Percentiles rank a stretch among this genome's conserved stretches.
Evolutionary conservation across 345 rosid genomes (phyloP).

Genomic region (Brassica napus): Da-Ae NC_063452.1:60702501-60703000

Average conservation of each 20-base stretch:
- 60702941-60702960: too few relatives aligned
- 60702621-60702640: slow-evolving; percentile 44
- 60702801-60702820: slow-evolving; percentile 30
- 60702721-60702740: slow-evolving; percentile 31
- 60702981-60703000: too few relatives aligned
- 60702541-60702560: slow-evolving; percentile 42
- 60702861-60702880: neutral
- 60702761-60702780: slow-evolving; percentile 34
- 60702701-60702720: slow-evolving; percentile 45
- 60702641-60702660: slow-evolving; percentile 43
- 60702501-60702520: slow-evolving; percentile 25
- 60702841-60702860: slow-evolving; percentile 74
- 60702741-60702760: slow-evolving; percentile 41
- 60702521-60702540: slow-evolving; percentile 38
- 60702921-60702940: too few relatives aligned
- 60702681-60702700: slow-evolving; percentile 46
- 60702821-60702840: slow-evolving; percentile 44
- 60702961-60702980: too few relatives aligned
- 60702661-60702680: slow-evolving; percentile 47
- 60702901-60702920: too few relatives aligned
- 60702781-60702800: slow-evolving; percentile 22
- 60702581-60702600: slow-evolving; percentile 44
- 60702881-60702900: too few relatives aligned
- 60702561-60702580: slow-evolving; percentile 52
- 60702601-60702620: slow-evolving; percentile 47